Conservation (phyloP, 208 protist genomes). For the Leishmania turanica region DNA sequence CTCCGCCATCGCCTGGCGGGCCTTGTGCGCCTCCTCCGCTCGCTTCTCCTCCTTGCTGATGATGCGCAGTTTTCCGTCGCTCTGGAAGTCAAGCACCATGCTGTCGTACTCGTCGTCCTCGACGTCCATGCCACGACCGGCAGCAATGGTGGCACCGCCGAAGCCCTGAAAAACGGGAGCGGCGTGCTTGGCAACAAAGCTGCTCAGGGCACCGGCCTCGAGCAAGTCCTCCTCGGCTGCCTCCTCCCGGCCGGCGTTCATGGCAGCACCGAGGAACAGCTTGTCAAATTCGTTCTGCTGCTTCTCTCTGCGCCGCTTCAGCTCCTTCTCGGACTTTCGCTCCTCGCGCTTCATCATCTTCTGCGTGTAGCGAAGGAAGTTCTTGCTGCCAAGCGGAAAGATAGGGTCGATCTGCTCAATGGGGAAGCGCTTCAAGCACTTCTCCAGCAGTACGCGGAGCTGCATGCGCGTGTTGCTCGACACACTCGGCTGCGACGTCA, state of each 20-base stretch:
- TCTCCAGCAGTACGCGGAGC: conserved; percentile 83
- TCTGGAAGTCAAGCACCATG: conserved; percentile 82
- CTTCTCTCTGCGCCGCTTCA: conserved; percentile 55
- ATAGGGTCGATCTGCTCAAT: conserved; percentile 75
- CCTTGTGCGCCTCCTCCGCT: conserved; percentile 47
- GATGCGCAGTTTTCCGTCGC: conserved; percentile 83
- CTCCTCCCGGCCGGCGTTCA: conserved; percentile 61
- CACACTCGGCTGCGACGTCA: conserved; percentile 80
- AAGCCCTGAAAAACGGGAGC: conserved; percentile 37
- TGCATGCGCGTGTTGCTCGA: conserved; percentile 81
- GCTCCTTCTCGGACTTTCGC: conserved; percentile 72
- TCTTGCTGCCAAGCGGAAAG: conserved; percentile 86
- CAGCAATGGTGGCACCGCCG: conserved; percentile 17
- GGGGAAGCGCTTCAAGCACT: conserved; percentile 84
- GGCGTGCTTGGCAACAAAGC: conserved; percentile 69
- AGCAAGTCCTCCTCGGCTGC: conserved; percentile 71
- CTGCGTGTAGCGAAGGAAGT: conserved; percentile 86
- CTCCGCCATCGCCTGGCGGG: conserved; percentile 64
- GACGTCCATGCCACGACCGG: conserved; percentile 13
- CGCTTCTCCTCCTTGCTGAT: conserved; percentile 74
- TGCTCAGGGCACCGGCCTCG: conserved; percentile 72
- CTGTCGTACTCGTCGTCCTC: conserved; percentile 71
- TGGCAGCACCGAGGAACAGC: conserved; percentile 68
- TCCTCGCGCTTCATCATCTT: conserved; percentile 85
- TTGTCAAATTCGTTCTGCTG: conserved; percentile 82